Conservation (phyloP, 2,329 filamentous ascomycete species). For the Scedosporium minutisporum region DNA sequence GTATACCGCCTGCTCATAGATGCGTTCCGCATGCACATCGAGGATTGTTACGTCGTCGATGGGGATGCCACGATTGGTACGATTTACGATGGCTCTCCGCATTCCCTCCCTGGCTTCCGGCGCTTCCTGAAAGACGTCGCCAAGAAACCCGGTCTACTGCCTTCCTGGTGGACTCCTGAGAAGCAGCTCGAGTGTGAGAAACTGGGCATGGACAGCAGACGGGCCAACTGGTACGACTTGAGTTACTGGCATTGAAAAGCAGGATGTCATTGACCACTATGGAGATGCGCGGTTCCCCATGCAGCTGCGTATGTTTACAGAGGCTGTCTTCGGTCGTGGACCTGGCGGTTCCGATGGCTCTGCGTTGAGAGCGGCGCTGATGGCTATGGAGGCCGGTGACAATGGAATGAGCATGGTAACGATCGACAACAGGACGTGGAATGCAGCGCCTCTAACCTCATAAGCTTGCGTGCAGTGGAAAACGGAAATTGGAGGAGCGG, state of each 20-base stretch:
- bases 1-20: conserved; percentile 37
- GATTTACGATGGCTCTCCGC: background rate
- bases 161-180: background rate
- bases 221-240: background rate
- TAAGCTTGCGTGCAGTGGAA: too few relatives aligned
- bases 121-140: background rate
- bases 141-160: background rate
- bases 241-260: conserved; percentile 19
- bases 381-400: background rate
- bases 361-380: background rate
- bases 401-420: too few relatives aligned
- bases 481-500: too few relatives aligned
- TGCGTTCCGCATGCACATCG: conserved; percentile 32
- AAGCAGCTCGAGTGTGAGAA: background rate
- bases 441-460: too few relatives aligned
- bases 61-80: background rate
- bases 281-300: conserved; percentile 33
- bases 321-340: conserved; percentile 24
- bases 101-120: background rate
- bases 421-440: too few relatives aligned
- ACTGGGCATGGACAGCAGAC: background rate
- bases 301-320: conserved; percentile 39
- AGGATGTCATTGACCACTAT: conserved; percentile 30
- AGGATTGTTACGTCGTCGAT: background rate
- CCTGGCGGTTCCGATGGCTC: conserved; percentile 19